Conservation (phyloP, 192 early-diverging fungal genomes). For the Coemansia sp. region DNA sequence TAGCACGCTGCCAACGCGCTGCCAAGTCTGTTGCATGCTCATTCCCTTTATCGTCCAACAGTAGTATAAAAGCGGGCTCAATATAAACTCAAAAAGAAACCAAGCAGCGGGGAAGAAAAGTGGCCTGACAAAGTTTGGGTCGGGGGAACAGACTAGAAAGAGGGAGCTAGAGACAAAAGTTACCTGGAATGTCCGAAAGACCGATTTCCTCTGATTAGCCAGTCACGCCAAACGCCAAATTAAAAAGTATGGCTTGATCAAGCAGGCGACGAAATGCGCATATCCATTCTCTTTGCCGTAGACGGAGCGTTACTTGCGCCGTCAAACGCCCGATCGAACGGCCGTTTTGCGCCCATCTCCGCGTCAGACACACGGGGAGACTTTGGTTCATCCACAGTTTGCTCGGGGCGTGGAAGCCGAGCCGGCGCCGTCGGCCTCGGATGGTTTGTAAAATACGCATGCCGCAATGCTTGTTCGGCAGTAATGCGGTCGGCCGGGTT, state of each 20-base stretch:
- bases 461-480: constrained; percentile 66
- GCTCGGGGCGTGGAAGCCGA: constrained; percentile 37
- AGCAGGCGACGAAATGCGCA: constrained; percentile 52
- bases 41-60: background rate
- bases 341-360: constrained; percentile 18
- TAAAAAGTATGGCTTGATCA: constrained; percentile 5
- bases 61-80: background rate
- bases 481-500: constrained; percentile 81
- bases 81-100: background rate
- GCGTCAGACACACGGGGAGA: background rate
- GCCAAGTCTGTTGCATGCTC: background rate
- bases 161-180: too few species aligned
- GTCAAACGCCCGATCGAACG: constrained; percentile 29
- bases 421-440: constrained; percentile 43
- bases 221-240: background rate
- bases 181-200: too few species aligned
- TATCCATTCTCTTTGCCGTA: constrained; percentile 28
- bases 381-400: constrained; percentile 1
- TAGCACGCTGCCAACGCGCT: background rate
- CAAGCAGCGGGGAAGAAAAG: background rate
- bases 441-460: constrained; percentile 42
- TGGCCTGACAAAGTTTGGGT: constrained; percentile 2
- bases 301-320: background rate
- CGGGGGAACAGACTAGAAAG: too few species aligned
- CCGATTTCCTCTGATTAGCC: too few species aligned